Conservation (phyloP, 2,329 filamentous ascomycete species). For the Calonectria fujianensis region DNA sequence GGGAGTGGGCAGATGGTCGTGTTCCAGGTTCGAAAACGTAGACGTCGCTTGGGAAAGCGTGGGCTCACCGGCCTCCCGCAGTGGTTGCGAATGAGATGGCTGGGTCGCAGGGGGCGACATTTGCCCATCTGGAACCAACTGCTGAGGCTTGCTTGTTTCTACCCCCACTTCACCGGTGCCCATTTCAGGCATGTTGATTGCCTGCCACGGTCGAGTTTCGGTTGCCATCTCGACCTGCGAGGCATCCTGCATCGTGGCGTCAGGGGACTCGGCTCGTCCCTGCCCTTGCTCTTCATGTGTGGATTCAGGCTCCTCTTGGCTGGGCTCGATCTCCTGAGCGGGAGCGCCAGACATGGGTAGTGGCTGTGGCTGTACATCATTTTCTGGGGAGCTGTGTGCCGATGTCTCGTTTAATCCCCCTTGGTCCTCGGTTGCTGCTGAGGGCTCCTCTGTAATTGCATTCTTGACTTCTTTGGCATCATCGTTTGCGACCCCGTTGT, state of each 20-base stretch:
- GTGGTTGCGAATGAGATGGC: conserved; percentile 39
- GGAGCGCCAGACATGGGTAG: conserved; percentile 27
- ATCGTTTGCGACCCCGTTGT: conserved; percentile 32
- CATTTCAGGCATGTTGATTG: conserved; percentile 27
- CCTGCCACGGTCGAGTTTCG: conserved; percentile 28
- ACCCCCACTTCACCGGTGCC: conserved; percentile 18
- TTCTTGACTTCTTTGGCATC: conserved; percentile 36
- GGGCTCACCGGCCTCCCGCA: conserved; percentile 39
- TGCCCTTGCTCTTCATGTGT: conserved; percentile 27
- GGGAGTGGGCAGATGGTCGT: conserved; percentile 49
- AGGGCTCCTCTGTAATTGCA: conserved; percentile 32
- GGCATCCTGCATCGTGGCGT: conserved; percentile 45
- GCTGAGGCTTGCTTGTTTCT: conserved; percentile 36
- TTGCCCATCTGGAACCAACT: conserved; percentile 43
- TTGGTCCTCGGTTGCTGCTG: conserved; percentile 27
- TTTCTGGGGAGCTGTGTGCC: conserved; percentile 35
- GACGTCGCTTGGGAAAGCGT: conserved; percentile 38
- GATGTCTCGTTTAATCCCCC: conserved; percentile 33
- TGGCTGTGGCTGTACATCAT: conserved; percentile 33
- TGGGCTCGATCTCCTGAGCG: conserved; percentile 28
- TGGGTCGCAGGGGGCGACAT: conserved; percentile 52
- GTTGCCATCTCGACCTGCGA: conserved; percentile 32
- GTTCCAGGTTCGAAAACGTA: conserved; percentile 37
- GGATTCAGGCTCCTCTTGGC: conserved; percentile 27
- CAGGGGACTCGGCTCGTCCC: conserved; percentile 38